Evolutionary conservation across 2,329 filamentous ascomycete genomes (phyloP).

Genomic region (Clarireedia homoeocarpa): DNA sequence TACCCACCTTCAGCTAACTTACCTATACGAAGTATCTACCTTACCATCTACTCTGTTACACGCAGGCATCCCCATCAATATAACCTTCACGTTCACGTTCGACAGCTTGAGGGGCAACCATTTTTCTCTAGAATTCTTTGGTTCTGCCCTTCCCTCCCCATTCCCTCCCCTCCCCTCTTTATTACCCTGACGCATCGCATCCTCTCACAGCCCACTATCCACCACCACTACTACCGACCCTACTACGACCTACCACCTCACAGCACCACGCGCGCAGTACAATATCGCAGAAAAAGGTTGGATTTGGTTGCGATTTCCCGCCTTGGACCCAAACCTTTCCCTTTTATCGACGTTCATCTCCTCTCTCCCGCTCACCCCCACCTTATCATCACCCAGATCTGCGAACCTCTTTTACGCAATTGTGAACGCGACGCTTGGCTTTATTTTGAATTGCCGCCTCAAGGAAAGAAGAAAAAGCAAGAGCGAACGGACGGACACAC

Average conservation of each 20-base stretch:
- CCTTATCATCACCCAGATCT: background rate
- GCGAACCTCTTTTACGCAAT: background rate
- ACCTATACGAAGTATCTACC: no score
- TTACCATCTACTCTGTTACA: background rate
- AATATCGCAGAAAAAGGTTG: no score
- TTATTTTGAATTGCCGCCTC: background rate
- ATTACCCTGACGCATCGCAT: background rate
- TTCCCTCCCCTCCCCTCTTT: background rate
- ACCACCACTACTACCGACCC: background rate
- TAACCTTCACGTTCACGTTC: background rate
- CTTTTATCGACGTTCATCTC: no score
- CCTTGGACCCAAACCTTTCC: no score
- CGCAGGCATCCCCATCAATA: no score
- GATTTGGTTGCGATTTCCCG: no score
- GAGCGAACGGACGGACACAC: background rate
- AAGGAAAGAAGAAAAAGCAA: slow-evolving; percentile 2
- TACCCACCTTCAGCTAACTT: no score
- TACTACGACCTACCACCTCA: background rate
- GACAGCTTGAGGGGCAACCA: background rate
- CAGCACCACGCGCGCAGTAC: no score
- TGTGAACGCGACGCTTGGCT: slow-evolving; percentile 4
- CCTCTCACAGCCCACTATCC: background rate
- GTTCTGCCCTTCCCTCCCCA: background rate
- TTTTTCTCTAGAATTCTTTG: background rate
- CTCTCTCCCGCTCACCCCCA: background rate